Evolutionary conservation across 176 grass and related monocot species (phyloP).

Genomic region (Musa itinerans): DNA sequence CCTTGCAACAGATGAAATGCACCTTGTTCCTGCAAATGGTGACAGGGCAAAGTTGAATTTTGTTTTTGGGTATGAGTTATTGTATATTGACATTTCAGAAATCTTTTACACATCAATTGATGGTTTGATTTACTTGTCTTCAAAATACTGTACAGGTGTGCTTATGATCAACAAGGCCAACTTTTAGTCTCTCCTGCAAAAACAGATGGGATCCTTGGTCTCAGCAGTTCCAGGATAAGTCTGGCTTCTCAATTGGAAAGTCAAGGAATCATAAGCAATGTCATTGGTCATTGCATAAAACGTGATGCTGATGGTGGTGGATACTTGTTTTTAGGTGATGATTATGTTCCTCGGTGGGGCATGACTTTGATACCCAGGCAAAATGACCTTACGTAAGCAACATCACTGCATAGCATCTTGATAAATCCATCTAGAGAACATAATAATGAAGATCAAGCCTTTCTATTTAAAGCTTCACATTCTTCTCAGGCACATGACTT

Average conservation of each 20-base stretch:
- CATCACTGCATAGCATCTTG: neutral
- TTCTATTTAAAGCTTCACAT: neutral
- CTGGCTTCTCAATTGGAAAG: constrained; percentile 64
- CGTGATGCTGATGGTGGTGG: constrained; percentile 46
- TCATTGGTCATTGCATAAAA: constrained; percentile 62
- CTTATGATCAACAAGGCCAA: constrained; percentile 75
- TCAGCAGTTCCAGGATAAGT: constrained; percentile 49
- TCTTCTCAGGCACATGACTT: neutral
- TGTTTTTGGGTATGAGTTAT: constrained; percentile 57
- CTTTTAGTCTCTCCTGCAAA: constrained; percentile 42
- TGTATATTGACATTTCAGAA: neutral
- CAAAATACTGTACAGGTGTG: constrained; percentile 47
- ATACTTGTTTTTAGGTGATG: constrained; percentile 81
- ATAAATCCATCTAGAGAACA: neutral
- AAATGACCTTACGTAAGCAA: constrained; percentile 59
- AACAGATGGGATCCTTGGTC: constrained; percentile 70
- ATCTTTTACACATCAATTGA: neutral
- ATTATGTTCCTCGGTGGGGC: constrained; percentile 67
- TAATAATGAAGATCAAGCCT: neutral
- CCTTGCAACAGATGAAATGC: constrained; percentile 58
- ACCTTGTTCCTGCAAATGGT: constrained; percentile 38
- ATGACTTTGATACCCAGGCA: constrained; percentile 70
- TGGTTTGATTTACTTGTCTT: neutral
- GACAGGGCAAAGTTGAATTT: constrained; percentile 41
- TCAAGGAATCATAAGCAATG: constrained; percentile 59